Evolutionary conservation across 2,329 filamentous ascomycete species (phyloP).

Genomic region (Ophiostoma himal-ulmi): DNA sequence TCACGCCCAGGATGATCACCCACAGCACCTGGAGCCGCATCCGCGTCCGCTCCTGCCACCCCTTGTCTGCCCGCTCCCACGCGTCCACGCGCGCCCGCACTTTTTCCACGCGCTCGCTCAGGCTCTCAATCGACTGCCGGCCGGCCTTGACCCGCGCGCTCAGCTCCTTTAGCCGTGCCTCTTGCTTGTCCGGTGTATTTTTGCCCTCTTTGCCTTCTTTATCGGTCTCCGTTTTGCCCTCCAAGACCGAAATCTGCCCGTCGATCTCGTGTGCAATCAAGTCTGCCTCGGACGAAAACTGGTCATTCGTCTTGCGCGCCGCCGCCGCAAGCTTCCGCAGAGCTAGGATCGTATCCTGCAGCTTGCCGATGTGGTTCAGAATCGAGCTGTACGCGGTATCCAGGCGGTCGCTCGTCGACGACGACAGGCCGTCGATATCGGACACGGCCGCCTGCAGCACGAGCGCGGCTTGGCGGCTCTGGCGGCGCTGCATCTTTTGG

Average conservation of each 20-base stretch:
- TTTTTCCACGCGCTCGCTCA: conserved; percentile 58
- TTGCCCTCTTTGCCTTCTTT: conserved; percentile 35
- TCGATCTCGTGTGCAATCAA: conserved; percentile 56
- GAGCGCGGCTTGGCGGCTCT: conserved; percentile 19
- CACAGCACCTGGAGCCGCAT: conserved; percentile 58
- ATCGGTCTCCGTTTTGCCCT: background rate
- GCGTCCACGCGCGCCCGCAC: conserved; percentile 59
- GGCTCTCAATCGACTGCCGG: conserved; percentile 51
- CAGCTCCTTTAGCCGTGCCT: conserved; percentile 55
- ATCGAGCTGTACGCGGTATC: conserved; percentile 71
- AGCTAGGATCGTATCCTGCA: conserved; percentile 59
- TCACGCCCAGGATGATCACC: conserved; percentile 49
- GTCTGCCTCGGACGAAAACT: conserved; percentile 55
- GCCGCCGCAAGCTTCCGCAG: conserved; percentile 62
- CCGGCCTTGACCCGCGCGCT: conserved; percentile 56
- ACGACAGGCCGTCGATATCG: conserved; percentile 37
- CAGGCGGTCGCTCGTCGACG: conserved; percentile 57
- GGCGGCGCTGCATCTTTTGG: conserved; percentile 20
- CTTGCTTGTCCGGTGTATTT: conserved; percentile 59
- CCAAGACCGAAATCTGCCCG: conserved; percentile 43
- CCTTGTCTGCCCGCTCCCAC: conserved; percentile 61
- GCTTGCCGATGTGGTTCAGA: conserved; percentile 58
- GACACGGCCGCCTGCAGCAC: conserved; percentile 21
- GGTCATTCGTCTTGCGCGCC: conserved; percentile 51
- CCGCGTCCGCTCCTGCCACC: conserved; percentile 63